These are phyloP conservation scores for Leccinum variicolor DNA, from an alignment of 768 basidiomycete genomes.

Conservation along the genomic window DNA sequence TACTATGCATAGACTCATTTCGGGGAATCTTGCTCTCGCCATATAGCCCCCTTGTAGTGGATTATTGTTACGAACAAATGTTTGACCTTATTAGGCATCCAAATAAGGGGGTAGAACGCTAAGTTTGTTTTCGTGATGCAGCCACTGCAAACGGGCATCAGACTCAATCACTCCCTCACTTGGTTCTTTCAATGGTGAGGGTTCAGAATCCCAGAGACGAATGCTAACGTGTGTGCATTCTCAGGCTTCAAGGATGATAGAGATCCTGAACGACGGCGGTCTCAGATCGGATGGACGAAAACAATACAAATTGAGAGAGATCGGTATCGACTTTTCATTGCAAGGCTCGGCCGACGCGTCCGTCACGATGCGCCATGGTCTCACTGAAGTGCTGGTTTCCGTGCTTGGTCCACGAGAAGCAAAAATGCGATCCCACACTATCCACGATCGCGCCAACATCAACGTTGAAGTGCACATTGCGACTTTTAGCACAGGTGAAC, in stretches of 20 bases:
- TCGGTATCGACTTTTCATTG: constrained; percentile 73
- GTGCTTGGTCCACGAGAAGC: constrained; percentile 94
- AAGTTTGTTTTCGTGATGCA: too few relatives aligned
- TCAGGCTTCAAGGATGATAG: constrained; percentile 55
- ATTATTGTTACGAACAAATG: too few relatives aligned
- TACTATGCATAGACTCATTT: too few relatives aligned
- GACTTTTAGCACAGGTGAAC: constrained; percentile 81
- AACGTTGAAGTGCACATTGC: constrained; percentile 87
- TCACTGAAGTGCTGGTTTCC: constrained; percentile 83
- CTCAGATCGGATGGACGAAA: constrained; percentile 90
- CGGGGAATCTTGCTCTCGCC: too few relatives aligned
- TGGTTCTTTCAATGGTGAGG: constrained; percentile 1
- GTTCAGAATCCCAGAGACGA: neutral
- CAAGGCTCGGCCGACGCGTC: constrained; percentile 83
- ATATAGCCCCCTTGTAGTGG: too few relatives aligned
- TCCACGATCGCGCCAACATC: constrained; percentile 84
- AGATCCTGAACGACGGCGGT: constrained; percentile 80
- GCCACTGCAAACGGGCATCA: neutral
- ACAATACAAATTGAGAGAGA: constrained; percentile 87
- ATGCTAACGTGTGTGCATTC: neutral
- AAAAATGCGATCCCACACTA: constrained; percentile 70
- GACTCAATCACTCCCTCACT: neutral
- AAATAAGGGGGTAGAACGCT: too few relatives aligned
- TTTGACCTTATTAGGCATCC: too few relatives aligned
- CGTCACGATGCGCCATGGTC: constrained; percentile 79